A percentile compares a stretch with the other conserved stretches of the same genome.
Evolutionary conservation across 2,329 filamentous ascomycete genomes (phyloP).

Genomic region (Podosphaera xanthii): DNA sequence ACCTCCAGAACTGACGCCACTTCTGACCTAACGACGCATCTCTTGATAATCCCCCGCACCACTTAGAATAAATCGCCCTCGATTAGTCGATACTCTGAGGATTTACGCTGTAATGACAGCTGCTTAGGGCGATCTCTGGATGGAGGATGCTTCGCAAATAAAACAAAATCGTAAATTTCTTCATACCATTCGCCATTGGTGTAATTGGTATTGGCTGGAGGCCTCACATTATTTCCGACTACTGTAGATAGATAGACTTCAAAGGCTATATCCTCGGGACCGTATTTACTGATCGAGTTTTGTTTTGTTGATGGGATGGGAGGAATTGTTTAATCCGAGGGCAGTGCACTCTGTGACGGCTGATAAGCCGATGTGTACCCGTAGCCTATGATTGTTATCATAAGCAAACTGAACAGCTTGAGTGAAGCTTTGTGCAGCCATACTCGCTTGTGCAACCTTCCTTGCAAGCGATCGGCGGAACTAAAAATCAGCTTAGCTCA

Average conservation of each 20-base stretch:
- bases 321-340: background rate
- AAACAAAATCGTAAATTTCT: background rate
- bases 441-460: no score
- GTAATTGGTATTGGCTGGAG: background rate
- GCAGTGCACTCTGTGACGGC: no score
- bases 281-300: background rate
- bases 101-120: background rate
- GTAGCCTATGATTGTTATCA: no score
- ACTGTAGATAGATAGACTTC: background rate
- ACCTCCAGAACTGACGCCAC: background rate
- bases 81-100: background rate
- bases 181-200: conserved; percentile 1
- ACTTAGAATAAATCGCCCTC: background rate
- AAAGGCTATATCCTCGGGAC: background rate
- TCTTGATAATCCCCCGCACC: background rate
- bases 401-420: no score
- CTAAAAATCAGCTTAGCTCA: no score
- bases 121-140: background rate
- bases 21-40: background rate
- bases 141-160: background rate
- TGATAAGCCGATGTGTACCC: no score
- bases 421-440: no score
- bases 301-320: background rate
- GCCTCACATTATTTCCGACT: background rate
- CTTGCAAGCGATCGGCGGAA: no score